phyloP scores from a whole-genome alignment of 2,329 filamentous ascomycete genomes.

The Apiospora phragmitis region DNA sequence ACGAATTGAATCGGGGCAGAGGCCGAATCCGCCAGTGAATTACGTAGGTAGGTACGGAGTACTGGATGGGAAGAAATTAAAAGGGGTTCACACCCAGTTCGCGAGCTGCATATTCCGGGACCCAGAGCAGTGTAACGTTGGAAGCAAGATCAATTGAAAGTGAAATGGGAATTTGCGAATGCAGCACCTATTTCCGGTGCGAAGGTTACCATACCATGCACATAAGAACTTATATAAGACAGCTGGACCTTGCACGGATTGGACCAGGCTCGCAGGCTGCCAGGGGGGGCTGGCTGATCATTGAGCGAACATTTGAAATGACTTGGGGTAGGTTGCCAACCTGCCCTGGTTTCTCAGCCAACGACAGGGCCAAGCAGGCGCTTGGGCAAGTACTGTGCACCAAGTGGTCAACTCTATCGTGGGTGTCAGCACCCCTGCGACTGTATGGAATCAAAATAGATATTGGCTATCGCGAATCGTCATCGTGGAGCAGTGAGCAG shows the following conservation, averaged over 20 bases:
- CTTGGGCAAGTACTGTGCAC: not conserved
- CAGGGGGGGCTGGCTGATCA: not conserved
- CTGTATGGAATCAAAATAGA: not conserved
- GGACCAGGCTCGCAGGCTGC: not conserved
- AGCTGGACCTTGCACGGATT: not conserved
- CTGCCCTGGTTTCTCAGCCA: not conserved
- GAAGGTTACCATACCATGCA: not conserved
- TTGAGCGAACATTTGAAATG: not conserved
- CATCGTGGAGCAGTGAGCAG: not conserved
- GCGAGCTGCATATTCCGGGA: not conserved
- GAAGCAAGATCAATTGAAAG: not conserved
- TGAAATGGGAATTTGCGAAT: not conserved
- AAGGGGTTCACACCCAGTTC: not conserved
- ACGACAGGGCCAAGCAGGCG: slow-evolving; percentile 1
- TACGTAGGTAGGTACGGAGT: not conserved
- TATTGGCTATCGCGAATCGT: not conserved
- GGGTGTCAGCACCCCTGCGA: not conserved
- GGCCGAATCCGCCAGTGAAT: not conserved
- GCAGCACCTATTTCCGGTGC: not conserved
- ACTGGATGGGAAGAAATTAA: not conserved
- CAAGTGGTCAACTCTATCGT: not conserved
- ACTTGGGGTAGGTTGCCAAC: not conserved
- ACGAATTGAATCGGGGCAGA: not conserved
- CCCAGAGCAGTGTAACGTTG: not conserved
- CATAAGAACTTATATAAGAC: not conserved